Conservation (phyloP, 2,329 filamentous ascomycete species). For the Aspergillus brasiliensis region DNA sequence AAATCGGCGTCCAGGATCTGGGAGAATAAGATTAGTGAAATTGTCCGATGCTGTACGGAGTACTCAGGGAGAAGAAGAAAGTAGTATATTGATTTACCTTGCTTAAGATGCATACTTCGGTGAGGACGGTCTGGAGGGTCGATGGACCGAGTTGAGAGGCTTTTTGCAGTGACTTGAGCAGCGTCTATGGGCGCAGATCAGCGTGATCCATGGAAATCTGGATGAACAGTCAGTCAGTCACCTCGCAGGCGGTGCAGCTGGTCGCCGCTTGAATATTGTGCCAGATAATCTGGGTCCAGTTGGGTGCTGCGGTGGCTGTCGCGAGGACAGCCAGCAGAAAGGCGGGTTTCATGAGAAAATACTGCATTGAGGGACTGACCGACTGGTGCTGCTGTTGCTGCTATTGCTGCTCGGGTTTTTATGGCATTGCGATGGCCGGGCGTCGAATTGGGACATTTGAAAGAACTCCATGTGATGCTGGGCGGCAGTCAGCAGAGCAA, state of each 20-base stretch:
- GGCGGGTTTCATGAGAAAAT: slow-evolving; percentile 14
- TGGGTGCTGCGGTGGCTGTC: not conserved
- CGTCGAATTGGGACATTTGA: not conserved
- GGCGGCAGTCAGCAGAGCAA: not conserved
- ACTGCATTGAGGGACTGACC: not conserved
- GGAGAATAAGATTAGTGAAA: not conserved
- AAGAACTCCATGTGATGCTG: not conserved
- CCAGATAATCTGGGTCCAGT: slow-evolving; percentile 25
- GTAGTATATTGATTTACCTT: slow-evolving; percentile 29
- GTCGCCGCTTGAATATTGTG: slow-evolving; percentile 34
- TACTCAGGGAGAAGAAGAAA: not conserved
- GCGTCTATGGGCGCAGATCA: not conserved
- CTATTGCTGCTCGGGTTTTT: not conserved
- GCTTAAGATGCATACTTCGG: slow-evolving; percentile 39
- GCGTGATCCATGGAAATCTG: not conserved
- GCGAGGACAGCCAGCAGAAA: slow-evolving; percentile 15
- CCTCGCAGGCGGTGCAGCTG: slow-evolving; percentile 36
- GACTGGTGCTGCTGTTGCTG: not conserved
- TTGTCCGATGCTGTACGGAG: too few relatives aligned
- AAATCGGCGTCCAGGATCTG: slow-evolving; percentile 58
- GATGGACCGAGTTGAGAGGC: slow-evolving; percentile 48
- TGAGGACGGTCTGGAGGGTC: slow-evolving; percentile 43
- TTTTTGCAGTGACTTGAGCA: slow-evolving; percentile 48
- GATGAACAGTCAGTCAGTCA: not conserved
- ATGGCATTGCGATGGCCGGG: not conserved